Evolutionary conservation across 169 alveolate genomes (phyloP).

Genomic region (Plasmodium chabaudi): DNA sequence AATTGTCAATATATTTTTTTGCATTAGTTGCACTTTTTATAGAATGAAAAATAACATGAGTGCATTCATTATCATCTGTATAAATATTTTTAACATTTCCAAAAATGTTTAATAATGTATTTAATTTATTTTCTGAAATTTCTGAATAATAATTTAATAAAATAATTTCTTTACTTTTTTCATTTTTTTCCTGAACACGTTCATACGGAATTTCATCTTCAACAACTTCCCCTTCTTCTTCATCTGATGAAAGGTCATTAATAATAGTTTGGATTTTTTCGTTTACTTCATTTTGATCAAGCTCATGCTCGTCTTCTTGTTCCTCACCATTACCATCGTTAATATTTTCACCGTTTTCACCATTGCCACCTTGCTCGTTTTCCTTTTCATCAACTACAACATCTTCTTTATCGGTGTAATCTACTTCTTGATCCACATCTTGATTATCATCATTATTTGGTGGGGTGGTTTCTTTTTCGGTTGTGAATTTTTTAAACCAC

Average conservation of each 20-base stretch:
- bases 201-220: constrained; percentile 74
- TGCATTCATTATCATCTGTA: constrained; percentile 53
- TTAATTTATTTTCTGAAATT: constrained; percentile 17
- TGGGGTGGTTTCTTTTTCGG: too few species aligned
- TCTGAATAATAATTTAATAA: constrained; percentile 37
- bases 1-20: constrained; percentile 32
- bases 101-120: constrained; percentile 18
- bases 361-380: neutral
- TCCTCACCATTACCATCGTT: neutral
- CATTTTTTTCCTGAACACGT: constrained; percentile 45
- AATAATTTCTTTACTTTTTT: constrained; percentile 37
- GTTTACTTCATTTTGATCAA: constrained; percentile 11
- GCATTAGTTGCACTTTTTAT: constrained; percentile 46
- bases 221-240: constrained; percentile 73
- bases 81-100: constrained; percentile 21
- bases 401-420: neutral
- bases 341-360: neutral
- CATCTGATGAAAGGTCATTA: constrained; percentile 50
- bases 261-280: constrained; percentile 19
- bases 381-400: neutral
- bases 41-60: constrained; percentile 15
- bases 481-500: too few species aligned
- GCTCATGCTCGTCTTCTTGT: neutral
- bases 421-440: too few species aligned
- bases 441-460: too few species aligned